These are phyloP conservation scores for Lentinula aciculospora DNA, from an alignment of 768 basidiomycete species.

Conservation along the genomic window DNA sequence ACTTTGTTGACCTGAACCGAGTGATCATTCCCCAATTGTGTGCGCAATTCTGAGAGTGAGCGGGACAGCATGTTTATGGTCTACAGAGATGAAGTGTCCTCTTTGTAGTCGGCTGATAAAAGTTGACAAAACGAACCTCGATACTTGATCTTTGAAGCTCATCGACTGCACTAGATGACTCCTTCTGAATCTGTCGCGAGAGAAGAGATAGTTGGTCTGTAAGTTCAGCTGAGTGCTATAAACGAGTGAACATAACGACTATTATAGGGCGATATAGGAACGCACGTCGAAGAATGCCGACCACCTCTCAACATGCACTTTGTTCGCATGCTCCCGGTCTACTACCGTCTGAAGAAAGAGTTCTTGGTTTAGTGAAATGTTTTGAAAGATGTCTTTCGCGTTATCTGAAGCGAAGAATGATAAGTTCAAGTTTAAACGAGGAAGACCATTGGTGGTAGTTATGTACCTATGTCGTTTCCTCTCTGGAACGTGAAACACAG, in stretches of 20 bases:
- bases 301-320: constrained; percentile 23
- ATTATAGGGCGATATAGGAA: constrained; percentile 14
- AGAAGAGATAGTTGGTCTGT: constrained; percentile 10
- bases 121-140: neutral
- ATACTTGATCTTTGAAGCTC: neutral
- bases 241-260: constrained; percentile 10
- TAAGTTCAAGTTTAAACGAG: neutral
- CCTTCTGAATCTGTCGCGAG: constrained; percentile 8
- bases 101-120: neutral
- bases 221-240: neutral
- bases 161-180: constrained; percentile 10
- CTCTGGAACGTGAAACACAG: constrained; percentile 69
- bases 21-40: neutral
- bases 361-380: constrained; percentile 55
- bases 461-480: constrained; percentile 76
- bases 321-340: constrained; percentile 34
- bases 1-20: neutral
- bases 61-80: neutral
- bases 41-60: neutral
- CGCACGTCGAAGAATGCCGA: constrained; percentile 20
- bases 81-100: neutral
- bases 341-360: constrained; percentile 40
- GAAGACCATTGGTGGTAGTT: no score
- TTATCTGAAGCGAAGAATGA: constrained; percentile 32
- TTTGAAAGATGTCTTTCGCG: constrained; percentile 63